Percentiles rank a stretch among this genome's conserved stretches.
Conservation (phyloP, 1,284 basidiomycete genomes). For the Sanguinoderma infundibulare region DNA sequence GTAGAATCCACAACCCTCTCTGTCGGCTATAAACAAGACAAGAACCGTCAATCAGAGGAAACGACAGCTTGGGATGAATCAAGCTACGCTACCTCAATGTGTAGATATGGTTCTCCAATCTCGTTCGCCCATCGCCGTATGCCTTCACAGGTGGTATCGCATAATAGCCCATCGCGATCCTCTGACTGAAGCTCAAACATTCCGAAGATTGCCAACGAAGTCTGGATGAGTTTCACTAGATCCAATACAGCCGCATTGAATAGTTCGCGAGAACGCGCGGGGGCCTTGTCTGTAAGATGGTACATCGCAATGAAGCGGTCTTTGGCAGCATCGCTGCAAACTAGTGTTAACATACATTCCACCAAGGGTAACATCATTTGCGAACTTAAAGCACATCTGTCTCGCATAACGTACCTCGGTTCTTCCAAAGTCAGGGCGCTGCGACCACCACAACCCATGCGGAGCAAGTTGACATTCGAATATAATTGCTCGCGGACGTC, state of each 20-base stretch:
- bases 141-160: conserved; percentile 73
- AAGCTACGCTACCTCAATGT: conserved; percentile 57
- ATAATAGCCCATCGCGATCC: conserved; percentile 66
- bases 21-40: conserved; percentile 51
- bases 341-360: neutral
- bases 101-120: conserved; percentile 62
- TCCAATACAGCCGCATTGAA: conserved; percentile 73
- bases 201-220: conserved; percentile 70
- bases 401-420: conserved; percentile 51
- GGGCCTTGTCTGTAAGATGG: conserved; percentile 53
- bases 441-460: conserved; percentile 78
- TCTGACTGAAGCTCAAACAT: conserved; percentile 53
- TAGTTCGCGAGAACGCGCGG: conserved; percentile 32
- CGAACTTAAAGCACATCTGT: neutral
- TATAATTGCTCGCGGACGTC: conserved; percentile 67
- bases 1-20: conserved; percentile 75
- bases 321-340: conserved; percentile 69
- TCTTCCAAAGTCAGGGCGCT: conserved; percentile 77
- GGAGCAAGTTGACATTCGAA: conserved; percentile 76
- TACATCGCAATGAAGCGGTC: conserved; percentile 76
- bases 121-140: conserved; percentile 68
- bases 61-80: too few relatives aligned
- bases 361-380: neutral
- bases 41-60: neutral
- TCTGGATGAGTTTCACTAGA: conserved; percentile 74